phyloP scores from a whole-genome alignment of 2,329 filamentous ascomycete genomes.

The Penicillium aurantiogriseum region DNA sequence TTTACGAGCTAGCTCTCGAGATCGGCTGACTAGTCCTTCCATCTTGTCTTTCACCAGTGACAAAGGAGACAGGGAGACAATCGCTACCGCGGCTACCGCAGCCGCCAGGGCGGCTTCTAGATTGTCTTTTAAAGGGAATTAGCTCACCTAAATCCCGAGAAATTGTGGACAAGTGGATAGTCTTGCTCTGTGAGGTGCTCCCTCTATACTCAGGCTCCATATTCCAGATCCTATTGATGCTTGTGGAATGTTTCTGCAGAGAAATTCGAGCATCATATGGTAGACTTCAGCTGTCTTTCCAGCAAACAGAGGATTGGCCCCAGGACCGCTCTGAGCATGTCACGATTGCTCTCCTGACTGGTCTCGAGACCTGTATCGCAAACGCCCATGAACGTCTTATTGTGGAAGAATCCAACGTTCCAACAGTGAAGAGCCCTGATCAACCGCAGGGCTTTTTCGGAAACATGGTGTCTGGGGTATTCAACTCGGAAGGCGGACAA shows the following conservation, averaged over 20 bases:
- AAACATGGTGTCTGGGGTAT: slow-evolving; percentile 90
- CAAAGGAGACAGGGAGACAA: slow-evolving; percentile 40
- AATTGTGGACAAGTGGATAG: slow-evolving; percentile 88
- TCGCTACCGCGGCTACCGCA: slow-evolving; percentile 36
- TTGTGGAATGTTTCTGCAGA: slow-evolving; percentile 84
- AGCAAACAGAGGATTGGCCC: slow-evolving; percentile 38
- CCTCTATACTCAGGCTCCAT: slow-evolving; percentile 80
- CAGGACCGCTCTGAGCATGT: slow-evolving; percentile 57
- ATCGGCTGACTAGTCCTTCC: slow-evolving; percentile 42
- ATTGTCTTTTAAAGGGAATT: slow-evolving; percentile 79
- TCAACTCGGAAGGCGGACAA: slow-evolving; percentile 73
- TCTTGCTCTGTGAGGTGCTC: slow-evolving; percentile 77
- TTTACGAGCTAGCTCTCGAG: slow-evolving; percentile 40
- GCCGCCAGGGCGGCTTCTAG: slow-evolving; percentile 66
- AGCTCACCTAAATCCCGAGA: slow-evolving; percentile 69
- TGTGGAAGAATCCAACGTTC: slow-evolving; percentile 68
- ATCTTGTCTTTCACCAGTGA: slow-evolving; percentile 49
- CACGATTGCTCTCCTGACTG: slow-evolving; percentile 79
- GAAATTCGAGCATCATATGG: slow-evolving; percentile 73
- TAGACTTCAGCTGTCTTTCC: slow-evolving; percentile 58
- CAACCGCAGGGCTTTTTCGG: slow-evolving; percentile 86
- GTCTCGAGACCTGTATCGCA: slow-evolving; percentile 85
- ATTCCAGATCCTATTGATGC: slow-evolving; percentile 84
- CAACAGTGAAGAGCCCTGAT: slow-evolving; percentile 72
- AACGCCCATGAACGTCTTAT: slow-evolving; percentile 80